These are phyloP conservation scores for Orbilia javanica DNA, from an alignment of 2,329 filamentous ascomycete species.

Conservation along the genomic window DNA sequence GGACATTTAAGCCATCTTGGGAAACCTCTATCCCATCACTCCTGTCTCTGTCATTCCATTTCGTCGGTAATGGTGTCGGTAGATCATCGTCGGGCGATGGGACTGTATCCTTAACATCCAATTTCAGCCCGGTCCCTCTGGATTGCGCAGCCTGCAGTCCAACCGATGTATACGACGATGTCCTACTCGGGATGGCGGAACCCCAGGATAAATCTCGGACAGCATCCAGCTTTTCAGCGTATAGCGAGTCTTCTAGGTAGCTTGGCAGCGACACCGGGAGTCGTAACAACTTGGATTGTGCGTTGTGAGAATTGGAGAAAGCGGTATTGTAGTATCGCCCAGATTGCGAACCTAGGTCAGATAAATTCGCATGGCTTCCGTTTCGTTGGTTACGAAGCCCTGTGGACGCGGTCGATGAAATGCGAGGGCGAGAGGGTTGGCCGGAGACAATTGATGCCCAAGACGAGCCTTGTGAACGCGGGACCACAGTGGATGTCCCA, in stretches of 20 bases:
- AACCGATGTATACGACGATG: constrained; percentile 54
- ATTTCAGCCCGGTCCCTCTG: constrained; percentile 80
- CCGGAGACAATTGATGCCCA: constrained; percentile 57
- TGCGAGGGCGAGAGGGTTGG: constrained; percentile 50
- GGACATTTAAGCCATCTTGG: constrained; percentile 79
- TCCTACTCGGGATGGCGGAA: constrained; percentile 13
- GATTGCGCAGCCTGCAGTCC: constrained; percentile 70
- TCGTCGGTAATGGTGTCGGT: constrained; percentile 78
- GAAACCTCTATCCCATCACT: constrained; percentile 79
- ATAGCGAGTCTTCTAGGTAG: constrained; percentile 62
- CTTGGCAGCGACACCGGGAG: constrained; percentile 60
- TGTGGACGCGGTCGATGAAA: constrained; percentile 26
- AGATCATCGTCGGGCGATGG: constrained; percentile 73
- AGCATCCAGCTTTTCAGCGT: constrained; percentile 60
- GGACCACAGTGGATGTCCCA: constrained; percentile 22
- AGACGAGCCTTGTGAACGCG: constrained; percentile 41
- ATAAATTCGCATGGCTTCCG: constrained; percentile 52
- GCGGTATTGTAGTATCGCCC: constrained; percentile 48
- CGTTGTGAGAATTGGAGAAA: constrained; percentile 47
- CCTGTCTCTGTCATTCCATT: constrained; percentile 86
- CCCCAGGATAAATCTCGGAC: constrained; percentile 47
- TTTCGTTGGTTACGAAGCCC: constrained; percentile 50
- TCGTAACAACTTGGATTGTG: constrained; percentile 52
- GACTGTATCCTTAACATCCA: constrained; percentile 84
- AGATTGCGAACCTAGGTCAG: constrained; percentile 48